A percentile compares a stretch with the other conserved stretches of the same genome.
These are phyloP conservation scores for Ziziphus jujuba DNA, from an alignment of 306 rosid genomes.

Conservation along the genomic window DNA sequence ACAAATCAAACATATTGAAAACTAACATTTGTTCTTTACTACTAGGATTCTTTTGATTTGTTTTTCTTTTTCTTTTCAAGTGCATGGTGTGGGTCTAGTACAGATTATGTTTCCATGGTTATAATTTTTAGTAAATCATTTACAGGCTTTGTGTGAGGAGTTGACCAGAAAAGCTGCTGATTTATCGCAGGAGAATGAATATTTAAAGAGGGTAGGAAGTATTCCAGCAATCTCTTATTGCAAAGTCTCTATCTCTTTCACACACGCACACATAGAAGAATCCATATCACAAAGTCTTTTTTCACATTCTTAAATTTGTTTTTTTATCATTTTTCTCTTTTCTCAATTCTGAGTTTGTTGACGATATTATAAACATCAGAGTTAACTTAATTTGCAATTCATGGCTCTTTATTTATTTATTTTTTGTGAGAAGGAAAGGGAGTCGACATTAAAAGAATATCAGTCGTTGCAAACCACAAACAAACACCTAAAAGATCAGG, in stretches of 20 bases:
- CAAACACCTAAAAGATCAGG: slow-evolving; percentile 68
- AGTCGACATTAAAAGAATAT: slow-evolving; percentile 70
- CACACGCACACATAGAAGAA: background rate
- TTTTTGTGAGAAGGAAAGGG: slow-evolving; percentile 66
- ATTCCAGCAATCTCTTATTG: slow-evolving; percentile 17
- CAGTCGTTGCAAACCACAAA: slow-evolving; percentile 75
- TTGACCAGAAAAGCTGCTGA: slow-evolving; percentile 74
- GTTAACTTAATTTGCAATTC: slow-evolving; percentile 23
- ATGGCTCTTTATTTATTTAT: slow-evolving; percentile 38
- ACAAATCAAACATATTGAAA: background rate
- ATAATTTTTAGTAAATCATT: slow-evolving; percentile 12
- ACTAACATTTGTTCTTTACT: background rate
- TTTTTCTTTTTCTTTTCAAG: background rate
- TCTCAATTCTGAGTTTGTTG: background rate
- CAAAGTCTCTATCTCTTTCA: slow-evolving; percentile 7
- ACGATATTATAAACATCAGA: slow-evolving; percentile 15
- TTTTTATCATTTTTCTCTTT: background rate
- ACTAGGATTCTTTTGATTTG: background rate
- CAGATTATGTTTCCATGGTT: slow-evolving; percentile 18
- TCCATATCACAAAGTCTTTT: background rate
- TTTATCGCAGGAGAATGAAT: slow-evolving; percentile 71
- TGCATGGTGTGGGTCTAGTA: slow-evolving; percentile 15
- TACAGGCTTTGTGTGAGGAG: slow-evolving; percentile 89
- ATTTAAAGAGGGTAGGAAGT: slow-evolving; percentile 61
- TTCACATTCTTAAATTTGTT: background rate